These are phyloP conservation scores for Exophiala xenobiotica DNA, from an alignment of 2,329 filamentous ascomycete species.

Conservation along the genomic window DNA sequence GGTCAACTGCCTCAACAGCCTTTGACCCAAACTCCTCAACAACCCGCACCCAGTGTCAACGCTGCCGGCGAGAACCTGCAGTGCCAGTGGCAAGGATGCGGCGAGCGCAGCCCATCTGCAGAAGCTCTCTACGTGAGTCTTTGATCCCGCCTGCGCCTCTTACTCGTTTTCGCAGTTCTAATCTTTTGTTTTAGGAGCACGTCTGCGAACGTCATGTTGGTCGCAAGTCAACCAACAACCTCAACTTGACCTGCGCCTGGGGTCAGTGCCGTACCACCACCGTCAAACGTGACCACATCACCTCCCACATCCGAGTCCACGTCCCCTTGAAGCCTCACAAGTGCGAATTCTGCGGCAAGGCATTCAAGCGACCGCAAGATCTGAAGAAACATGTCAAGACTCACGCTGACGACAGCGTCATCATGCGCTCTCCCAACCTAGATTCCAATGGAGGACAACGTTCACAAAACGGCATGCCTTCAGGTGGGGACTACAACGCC, in stretches of 20 bases:
- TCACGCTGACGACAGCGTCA: constrained; percentile 89
- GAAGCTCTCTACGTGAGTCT: constrained; percentile 62
- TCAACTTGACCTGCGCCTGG: constrained; percentile 97
- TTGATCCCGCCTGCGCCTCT: too few species aligned
- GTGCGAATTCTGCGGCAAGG: constrained; percentile 97
- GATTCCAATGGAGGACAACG: constrained; percentile 53
- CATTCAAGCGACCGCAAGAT: constrained; percentile 98
- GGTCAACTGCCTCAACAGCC: constrained; percentile 20
- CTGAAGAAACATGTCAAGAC: constrained; percentile 99
- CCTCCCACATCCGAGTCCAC: constrained; percentile 96
- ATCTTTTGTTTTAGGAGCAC: constrained; percentile 67
- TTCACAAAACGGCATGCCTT: constrained; percentile 27
- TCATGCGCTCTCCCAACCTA: constrained; percentile 57
- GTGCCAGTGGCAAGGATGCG: constrained; percentile 64
- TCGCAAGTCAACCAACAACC: constrained; percentile 97
- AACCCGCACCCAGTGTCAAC: constrained; percentile 27
- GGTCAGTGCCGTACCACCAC: constrained; percentile 93
- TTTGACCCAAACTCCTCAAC: constrained; percentile 12
- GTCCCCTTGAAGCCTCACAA: constrained; percentile 99
- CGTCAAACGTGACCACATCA: constrained; percentile 98
- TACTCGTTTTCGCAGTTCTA: constrained; percentile 25
- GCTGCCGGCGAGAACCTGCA: constrained; percentile 41
- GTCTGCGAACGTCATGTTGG: constrained; percentile 98
- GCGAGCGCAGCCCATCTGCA: constrained; percentile 58
- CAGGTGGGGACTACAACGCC: constrained; percentile 30